phyloP scores from a whole-genome alignment of 768 basidiomycete genomes.

The Tylopilus vinaceipallidus region DNA sequence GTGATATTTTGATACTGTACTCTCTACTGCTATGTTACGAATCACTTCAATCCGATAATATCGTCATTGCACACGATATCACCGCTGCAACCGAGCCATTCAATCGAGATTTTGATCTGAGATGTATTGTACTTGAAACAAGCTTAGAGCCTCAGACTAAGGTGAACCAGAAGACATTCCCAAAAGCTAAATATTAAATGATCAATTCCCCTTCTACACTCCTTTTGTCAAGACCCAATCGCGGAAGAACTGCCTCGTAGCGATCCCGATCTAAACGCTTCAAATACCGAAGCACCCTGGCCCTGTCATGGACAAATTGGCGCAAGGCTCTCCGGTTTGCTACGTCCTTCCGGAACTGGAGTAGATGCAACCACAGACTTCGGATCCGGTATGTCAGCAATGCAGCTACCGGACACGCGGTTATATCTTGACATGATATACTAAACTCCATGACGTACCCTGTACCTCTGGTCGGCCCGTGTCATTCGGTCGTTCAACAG shows the following conservation, averaged over 20 bases:
- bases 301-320: slow-evolving; percentile 76
- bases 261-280: slow-evolving; percentile 60
- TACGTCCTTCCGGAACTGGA: slow-evolving; percentile 67
- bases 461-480: slow-evolving; percentile 88
- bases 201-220: slow-evolving; percentile 91
- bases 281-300: slow-evolving; percentile 79
- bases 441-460: slow-evolving; percentile 44
- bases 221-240: slow-evolving; percentile 72
- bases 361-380: slow-evolving; percentile 74
- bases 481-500: slow-evolving; percentile 62
- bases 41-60: slow-evolving; percentile 12
- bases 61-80: slow-evolving; percentile 10
- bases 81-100: not conserved
- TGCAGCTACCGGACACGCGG: slow-evolving; percentile 55
- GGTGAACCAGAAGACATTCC: not conserved
- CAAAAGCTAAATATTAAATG: slow-evolving; percentile 47
- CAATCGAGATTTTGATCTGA: too few relatives aligned
- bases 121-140: too few relatives aligned
- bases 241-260: slow-evolving; percentile 69
- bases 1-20: slow-evolving; percentile 14
- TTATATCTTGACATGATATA: not conserved
- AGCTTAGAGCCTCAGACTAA: too few relatives aligned
- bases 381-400: slow-evolving; percentile 85
- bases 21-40: slow-evolving; percentile 9
- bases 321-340: slow-evolving; percentile 76